A percentile compares a stretch with the other conserved stretches of the same genome.
These are phyloP conservation scores for Gossypium australe DNA, from an alignment of 345 rosid species.

Conservation along the genomic window DNA sequence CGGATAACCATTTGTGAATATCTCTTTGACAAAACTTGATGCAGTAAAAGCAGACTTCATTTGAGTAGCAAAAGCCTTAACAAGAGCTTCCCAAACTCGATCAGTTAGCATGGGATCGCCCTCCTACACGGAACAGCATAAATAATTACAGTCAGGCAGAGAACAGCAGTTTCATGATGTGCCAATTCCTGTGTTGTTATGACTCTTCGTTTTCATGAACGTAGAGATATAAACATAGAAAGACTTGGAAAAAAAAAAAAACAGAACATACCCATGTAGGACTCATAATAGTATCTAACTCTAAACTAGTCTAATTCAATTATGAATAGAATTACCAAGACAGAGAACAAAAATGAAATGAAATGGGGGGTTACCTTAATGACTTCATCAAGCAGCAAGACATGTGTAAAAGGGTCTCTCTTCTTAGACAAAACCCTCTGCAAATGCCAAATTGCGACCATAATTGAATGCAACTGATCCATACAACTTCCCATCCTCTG, in stretches of 20 bases:
- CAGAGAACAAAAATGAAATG: neutral
- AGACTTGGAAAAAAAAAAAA: neutral
- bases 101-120: constrained; percentile 79
- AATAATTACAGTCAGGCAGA: constrained; percentile 7
- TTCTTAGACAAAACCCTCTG: constrained; percentile 94
- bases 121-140: constrained; percentile 44
- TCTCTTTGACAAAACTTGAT: constrained; percentile 95
- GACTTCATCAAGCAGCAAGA: constrained; percentile 87
- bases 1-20: constrained; percentile 87
- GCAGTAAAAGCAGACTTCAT: constrained; percentile 96
- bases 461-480: constrained; percentile 76
- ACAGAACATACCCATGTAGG: neutral
- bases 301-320: neutral
- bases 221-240: neutral
- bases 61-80: constrained; percentile 83
- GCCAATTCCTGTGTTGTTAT: neutral
- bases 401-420: constrained; percentile 94
- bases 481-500: constrained; percentile 83
- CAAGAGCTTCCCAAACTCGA: constrained; percentile 94
- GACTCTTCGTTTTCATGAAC: neutral
- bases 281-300: neutral
- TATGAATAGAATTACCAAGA: neutral
- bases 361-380: constrained; percentile 49
- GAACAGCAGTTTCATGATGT: neutral
- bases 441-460: constrained; percentile 95